Evolutionary conservation across 164 flowering plant species (phyloP), one percentile per base, ranked within the genome.

Genomic region (Chimonanthus praecox): DNA sequence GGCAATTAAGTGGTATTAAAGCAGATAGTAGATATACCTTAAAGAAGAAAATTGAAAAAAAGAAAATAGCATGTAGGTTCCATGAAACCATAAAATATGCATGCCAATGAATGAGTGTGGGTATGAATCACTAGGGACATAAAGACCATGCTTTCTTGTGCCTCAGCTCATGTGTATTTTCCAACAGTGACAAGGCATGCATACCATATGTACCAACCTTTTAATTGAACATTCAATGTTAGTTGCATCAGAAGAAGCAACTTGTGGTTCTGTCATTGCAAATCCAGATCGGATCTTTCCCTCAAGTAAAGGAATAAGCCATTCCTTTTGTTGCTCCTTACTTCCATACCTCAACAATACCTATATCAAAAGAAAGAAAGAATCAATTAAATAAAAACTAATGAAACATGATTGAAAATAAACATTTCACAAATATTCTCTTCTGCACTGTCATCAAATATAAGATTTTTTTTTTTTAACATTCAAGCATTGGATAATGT

Each of bases 231-330:
- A 95, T 70, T 93, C 98, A 65, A 93, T 93, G 79, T 95, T 95
- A 72, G 99, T 95, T 60, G 97, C 99, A 87, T 95, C 99, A 83
- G 99, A 95, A 62, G 99, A 95, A 67, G 98, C 98, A 69, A 95
- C 99, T 80, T 83, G 83, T 45, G 99, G 99, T 85, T 95, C 98
- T 20, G 99, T 95, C 99, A 95, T 95, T 76, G 98, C 97, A 85
- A 95, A 95, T 67, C 90, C 99, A 76, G 99, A 93, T 11, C 97
- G 87, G 58, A 88, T 93, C 75, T 86, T 87, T 58, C 99, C 97
- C 81, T 95, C 89, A 63, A 95, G 97, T 84, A 95, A 79, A 51
- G 99, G 99, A 85, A 90, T 71, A 64, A 95, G 97, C 99, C 99
- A 95, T 78, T 89, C 83, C 67, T 78, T 83, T 47, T 85, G 81